A percentile compares a stretch with the other conserved stretches of the same genome.
Evolutionary conservation across 2,329 filamentous ascomycete genomes (phyloP).

Genomic region (Calonectria hongkongensis): DNA sequence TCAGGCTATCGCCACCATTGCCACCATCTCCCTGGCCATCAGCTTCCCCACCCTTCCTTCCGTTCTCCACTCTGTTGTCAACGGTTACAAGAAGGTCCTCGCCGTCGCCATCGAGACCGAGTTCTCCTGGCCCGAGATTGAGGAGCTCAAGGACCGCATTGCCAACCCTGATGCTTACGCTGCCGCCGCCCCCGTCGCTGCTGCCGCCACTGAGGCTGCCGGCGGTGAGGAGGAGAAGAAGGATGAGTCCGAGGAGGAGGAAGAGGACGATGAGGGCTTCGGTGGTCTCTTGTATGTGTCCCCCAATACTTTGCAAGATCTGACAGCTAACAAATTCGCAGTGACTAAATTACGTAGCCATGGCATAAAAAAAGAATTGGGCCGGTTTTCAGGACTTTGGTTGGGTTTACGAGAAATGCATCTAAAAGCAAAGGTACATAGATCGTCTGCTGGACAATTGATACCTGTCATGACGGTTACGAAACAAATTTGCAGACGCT

Average conservation of each 20-base stretch:
- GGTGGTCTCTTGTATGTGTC: conserved; percentile 83
- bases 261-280: conserved; percentile 79
- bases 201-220: conserved; percentile 71
- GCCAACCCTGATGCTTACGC: conserved; percentile 99
- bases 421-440: conserved; percentile 66
- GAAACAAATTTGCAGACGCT: conserved; percentile 52
- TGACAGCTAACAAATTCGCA: conserved; percentile 64
- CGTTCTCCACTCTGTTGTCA: conserved; percentile 96
- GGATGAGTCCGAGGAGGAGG: conserved; percentile 81
- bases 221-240: conserved; percentile 76
- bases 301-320: neutral
- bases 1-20: conserved; percentile 89
- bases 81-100: conserved; percentile 97
- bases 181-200: conserved; percentile 83
- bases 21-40: conserved; percentile 91
- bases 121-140: conserved; percentile 95
- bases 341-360: conserved; percentile 70
- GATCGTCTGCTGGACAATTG: conserved; percentile 68
- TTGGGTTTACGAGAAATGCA: conserved; percentile 67
- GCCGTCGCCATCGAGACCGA: conserved; percentile 93
- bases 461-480: conserved; percentile 58
- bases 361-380: conserved; percentile 61
- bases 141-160: conserved; percentile 99
- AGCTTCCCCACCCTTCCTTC: conserved; percentile 98
- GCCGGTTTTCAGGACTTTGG: conserved; percentile 64